phyloP scores from a whole-genome alignment of 2,329 filamentous ascomycete species.

The Aureobasidium sp. region DNA sequence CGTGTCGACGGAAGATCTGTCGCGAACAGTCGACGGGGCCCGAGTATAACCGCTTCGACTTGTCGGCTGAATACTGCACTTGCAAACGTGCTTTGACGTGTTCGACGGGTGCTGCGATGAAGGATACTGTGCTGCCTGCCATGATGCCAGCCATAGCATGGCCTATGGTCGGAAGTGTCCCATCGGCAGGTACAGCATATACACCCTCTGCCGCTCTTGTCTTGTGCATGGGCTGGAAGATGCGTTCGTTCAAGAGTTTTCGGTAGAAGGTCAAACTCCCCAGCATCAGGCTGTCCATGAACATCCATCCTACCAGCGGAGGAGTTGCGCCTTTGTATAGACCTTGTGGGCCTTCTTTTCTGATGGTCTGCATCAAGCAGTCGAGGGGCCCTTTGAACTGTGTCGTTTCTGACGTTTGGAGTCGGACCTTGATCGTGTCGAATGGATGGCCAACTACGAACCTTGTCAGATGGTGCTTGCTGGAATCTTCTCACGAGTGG shows the following conservation, averaged over 20 bases:
- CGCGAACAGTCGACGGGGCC: conserved; percentile 78
- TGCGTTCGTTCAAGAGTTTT: conserved; percentile 68
- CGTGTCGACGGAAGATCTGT: conserved; percentile 62
- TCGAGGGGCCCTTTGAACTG: conserved; percentile 83
- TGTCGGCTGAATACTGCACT: conserved; percentile 80
- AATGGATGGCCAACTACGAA: conserved; percentile 60
- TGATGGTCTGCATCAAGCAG: conserved; percentile 75
- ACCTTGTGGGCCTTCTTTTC: conserved; percentile 75
- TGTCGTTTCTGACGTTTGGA: conserved; percentile 72
- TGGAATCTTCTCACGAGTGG: neutral
- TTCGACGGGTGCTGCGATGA: conserved; percentile 89
- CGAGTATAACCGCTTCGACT: conserved; percentile 69
- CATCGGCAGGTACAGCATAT: conserved; percentile 20
- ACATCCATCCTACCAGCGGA: conserved; percentile 94
- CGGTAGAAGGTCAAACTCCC: conserved; percentile 88
- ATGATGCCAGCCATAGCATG: conserved; percentile 83
- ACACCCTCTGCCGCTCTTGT: conserved; percentile 27
- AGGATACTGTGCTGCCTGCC: conserved; percentile 82
- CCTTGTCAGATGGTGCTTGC: neutral
- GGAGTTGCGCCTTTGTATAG: conserved; percentile 87
- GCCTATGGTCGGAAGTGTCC: conserved; percentile 64
- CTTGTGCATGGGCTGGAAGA: conserved; percentile 55
- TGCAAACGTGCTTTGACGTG: conserved; percentile 92
- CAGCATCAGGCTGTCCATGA: conserved; percentile 92
- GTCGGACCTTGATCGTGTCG: conserved; percentile 92